Evolutionary conservation across 352 stramenopile species (phyloP).

Genomic region (Pythium graminicola): DNA sequence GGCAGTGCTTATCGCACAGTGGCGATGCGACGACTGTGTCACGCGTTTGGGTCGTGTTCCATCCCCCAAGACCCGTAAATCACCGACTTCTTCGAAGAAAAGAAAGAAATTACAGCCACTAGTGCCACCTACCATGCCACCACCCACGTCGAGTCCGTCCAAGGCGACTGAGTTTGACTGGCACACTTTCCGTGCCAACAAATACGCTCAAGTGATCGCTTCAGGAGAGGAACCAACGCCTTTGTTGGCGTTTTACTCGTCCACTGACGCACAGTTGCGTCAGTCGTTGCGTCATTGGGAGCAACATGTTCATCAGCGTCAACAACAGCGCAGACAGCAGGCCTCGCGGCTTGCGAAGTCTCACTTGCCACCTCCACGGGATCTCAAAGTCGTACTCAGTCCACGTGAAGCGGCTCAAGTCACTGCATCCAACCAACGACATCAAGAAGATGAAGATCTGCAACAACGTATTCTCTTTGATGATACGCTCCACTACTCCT

Average conservation of each 20-base stretch:
- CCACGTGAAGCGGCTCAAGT: slow-evolving; percentile 12
- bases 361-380: slow-evolving; percentile 20
- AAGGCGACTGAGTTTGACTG: slow-evolving; percentile 23
- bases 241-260: slow-evolving; percentile 48
- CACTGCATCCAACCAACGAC: slow-evolving; percentile 2
- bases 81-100: neutral
- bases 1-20: slow-evolving; percentile 18
- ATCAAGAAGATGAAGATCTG: slow-evolving; percentile 11
- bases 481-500: slow-evolving; percentile 20
- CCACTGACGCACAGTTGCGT: slow-evolving; percentile 39
- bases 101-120: neutral
- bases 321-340: slow-evolving; percentile 17
- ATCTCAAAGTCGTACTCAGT: slow-evolving; percentile 26
- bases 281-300: slow-evolving; percentile 43
- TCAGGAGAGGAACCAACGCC: neutral
- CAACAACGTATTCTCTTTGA: slow-evolving; percentile 28
- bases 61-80: neutral
- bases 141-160: neutral
- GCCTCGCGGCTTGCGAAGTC: slow-evolving; percentile 18
- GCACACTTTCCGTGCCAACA: slow-evolving; percentile 26
- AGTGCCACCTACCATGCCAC: neutral
- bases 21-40: slow-evolving; percentile 26
- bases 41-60: neutral
- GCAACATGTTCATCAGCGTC: slow-evolving; percentile 20
- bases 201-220: slow-evolving; percentile 11